Percentiles rank a stretch among this genome's conserved stretches.
Evolutionary conservation across 805 yeast genomes (phyloP).

Genomic region (Saccharomycopsis lassenensis): DNA sequence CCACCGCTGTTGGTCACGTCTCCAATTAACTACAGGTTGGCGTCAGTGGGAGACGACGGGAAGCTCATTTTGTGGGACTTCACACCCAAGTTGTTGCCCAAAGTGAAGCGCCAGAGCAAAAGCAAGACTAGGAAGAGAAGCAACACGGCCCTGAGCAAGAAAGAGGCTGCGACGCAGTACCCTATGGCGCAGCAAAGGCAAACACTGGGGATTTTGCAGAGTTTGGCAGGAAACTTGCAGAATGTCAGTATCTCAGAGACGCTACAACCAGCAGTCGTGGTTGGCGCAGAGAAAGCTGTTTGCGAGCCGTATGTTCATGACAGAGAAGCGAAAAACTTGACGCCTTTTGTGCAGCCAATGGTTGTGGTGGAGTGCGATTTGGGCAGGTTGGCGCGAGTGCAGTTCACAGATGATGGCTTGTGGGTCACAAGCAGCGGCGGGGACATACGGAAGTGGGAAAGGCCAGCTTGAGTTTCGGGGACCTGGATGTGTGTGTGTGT

Average conservation of each 20-base stretch:
- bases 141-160: conserved; percentile 21
- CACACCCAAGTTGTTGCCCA: conserved; percentile 33
- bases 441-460: conserved; percentile 31
- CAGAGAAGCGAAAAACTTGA: conserved; percentile 19
- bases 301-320: conserved; percentile 24
- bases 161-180: too few species aligned
- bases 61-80: conserved; percentile 43
- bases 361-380: conserved; percentile 24
- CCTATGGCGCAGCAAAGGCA: too few species aligned
- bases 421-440: conserved; percentile 31
- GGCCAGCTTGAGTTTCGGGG: conserved; percentile 14
- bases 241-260: too few species aligned
- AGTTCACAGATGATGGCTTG: conserved; percentile 24
- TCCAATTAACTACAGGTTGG: conserved; percentile 34
- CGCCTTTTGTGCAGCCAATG: conserved; percentile 26
- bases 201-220: too few species aligned
- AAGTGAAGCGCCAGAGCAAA: conserved; percentile 21
- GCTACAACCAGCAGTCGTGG: too few species aligned
- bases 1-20: conserved; percentile 21
- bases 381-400: conserved; percentile 26
- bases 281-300: too few species aligned
- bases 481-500: too few species aligned
- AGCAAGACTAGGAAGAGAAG: conserved; percentile 6
- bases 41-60: conserved; percentile 48
- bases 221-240: too few species aligned